Base-by-base conservation (phyloP, 371 early-diverging fungal genomes). In the Smittium culicis region DNA sequence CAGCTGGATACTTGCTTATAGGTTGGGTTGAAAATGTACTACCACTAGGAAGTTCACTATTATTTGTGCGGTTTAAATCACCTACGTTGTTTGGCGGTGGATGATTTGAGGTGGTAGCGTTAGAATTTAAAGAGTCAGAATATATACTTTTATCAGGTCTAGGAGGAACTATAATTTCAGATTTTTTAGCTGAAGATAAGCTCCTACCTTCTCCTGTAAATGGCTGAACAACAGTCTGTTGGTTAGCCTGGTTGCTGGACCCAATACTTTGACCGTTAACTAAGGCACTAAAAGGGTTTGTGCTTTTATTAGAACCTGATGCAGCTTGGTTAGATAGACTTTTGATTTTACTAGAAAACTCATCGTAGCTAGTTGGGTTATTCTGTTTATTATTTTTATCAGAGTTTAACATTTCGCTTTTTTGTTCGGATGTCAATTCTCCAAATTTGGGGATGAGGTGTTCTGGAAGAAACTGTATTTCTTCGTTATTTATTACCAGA, bases 381-480 rank as follows among this genome's bases (percentile, higher is more conserved):
- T 77, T 54, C 84, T 8, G 70, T 17, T 84, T 85, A 59, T 81
- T 11, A 11, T 45, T 20, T 11, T 45, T 45, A 5, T 45, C 11
- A 45, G 45, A 5, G 5, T 45, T 45, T 45, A 45, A 45, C 5
- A 5, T 45, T 5, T 45, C 45, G 5, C 5, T 11, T 5, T 45
- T 5, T 11, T 45, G 5, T 11, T 45, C 20, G 45, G 5, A 5
- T 11, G 45, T 45, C 20, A 45, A 11, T 5, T 11, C 45, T 11
- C 20, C 45, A 5, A 45, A 79, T 61, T 83, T 86, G 1, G 97
- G 96, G 8, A 94, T 77, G 73, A 91, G 89, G 74, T 94, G 93
- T 69, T 96, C 97, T 14, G 89, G 77, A 65, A 95, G 74, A 76
- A 96, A 96, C 29, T 86, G 86, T 61, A 94, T 87, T 64, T 85